Conservation (phyloP, 306 rosid species). For the Cucurbita argyrosperma region DNA sequence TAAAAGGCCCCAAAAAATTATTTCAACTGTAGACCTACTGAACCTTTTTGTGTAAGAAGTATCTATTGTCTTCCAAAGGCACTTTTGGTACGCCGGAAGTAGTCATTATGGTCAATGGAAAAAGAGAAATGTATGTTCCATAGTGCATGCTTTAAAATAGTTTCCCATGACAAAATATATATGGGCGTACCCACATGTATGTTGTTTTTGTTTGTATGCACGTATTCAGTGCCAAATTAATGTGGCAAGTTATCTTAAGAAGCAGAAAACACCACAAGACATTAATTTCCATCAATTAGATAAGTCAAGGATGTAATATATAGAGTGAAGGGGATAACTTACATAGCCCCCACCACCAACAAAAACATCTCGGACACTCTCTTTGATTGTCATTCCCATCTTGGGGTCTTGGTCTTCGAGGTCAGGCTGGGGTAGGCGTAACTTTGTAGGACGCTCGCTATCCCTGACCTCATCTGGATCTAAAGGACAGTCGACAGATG, state of each 20-base stretch:
- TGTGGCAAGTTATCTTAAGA: neutral
- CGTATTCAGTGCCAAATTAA: neutral
- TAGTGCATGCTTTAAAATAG: neutral
- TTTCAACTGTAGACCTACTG: neutral
- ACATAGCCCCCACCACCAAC: constrained; percentile 87
- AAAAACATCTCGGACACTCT: constrained; percentile 88
- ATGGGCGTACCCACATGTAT: neutral
- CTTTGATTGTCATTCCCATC: constrained; percentile 87
- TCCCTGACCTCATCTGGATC: constrained; percentile 99
- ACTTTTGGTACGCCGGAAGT: neutral
- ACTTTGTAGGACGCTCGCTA: constrained; percentile 91
- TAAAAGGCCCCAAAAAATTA: neutral
- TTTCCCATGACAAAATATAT: neutral
- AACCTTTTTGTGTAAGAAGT: neutral
- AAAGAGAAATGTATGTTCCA: neutral
- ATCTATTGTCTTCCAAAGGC: neutral
- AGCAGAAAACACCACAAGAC: neutral
- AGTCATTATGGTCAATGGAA: neutral
- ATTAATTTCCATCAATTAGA: neutral
- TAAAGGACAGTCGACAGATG: constrained; percentile 77
- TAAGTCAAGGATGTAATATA: constrained; percentile 6
- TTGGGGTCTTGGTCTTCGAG: constrained; percentile 33
- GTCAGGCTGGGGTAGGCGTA: constrained; percentile 83
- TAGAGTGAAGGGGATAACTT: constrained; percentile 27
- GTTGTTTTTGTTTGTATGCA: neutral